Evolutionary conservation across 1,284 basidiomycete genomes (phyloP), one percentile per base, ranked within the genome.

Genomic region (Rhodotorula sp.): DNA sequence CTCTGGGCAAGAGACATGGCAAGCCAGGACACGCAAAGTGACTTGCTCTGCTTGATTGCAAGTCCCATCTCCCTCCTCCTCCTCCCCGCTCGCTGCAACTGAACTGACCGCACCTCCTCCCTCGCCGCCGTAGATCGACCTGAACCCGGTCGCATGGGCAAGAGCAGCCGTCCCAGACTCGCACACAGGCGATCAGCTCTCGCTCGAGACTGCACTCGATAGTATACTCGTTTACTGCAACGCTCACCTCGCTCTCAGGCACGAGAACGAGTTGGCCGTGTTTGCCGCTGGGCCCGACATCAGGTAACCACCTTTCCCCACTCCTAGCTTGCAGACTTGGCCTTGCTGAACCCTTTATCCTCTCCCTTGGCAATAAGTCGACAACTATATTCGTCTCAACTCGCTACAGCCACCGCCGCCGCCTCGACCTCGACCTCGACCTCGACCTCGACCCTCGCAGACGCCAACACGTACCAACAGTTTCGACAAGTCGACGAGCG

Each of bases 191-290:
- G 70, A 73, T 53, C 4, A 18, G 12, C 70, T 75, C 18, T 60
- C 68, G 6, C 72, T 80, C 29, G 73, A 80, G 29, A 64, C 75
- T 26, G 79, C 79, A 2, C 72, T 82, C n/a, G 75, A 78, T 26
- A 77, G 78, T 20, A 84, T 96, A 20, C 86, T 96, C 69, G 89
- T 92, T 30, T 96, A 97, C 77, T 83, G 95, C 76, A 98, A 99
- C 78, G 87, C 93, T 1, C 94, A 98, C 81, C 86, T 95, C 69
- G 93, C 94, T 0, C 86, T 89, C 76, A 87, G 90, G 73, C 90
- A 95, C 82, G 93, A 95, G 77, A 99, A 98, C 80, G 88, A 90
- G 10, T 84, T 98, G 24, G 91, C 93, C 6, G 89, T 98, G 57
- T 96, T 94, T 79, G 95, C 88, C 12, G 55, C 70, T n/a, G 64